Percentiles rank a stretch among this genome's conserved stretches.
Conservation (phyloP, 1,284 basidiomycete genomes). For the Chiua sp. region DNA sequence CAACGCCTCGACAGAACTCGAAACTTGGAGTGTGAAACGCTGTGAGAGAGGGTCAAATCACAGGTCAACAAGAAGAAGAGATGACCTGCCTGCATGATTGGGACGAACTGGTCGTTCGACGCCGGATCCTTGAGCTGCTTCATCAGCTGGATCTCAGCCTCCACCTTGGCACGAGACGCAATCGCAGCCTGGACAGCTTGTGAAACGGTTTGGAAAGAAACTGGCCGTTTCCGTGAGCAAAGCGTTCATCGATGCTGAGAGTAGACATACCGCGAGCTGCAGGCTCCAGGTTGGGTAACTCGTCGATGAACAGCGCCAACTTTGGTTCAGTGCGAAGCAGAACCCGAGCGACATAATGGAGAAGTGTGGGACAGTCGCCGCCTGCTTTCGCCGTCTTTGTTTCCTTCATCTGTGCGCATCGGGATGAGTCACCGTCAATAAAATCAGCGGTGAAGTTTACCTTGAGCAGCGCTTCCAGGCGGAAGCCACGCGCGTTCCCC, state of each 20-base stretch:
- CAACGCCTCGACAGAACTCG: constrained; percentile 63
- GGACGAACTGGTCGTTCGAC: constrained; percentile 64
- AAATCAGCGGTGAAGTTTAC: constrained; percentile 40
- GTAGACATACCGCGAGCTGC: constrained; percentile 73
- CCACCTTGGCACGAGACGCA: constrained; percentile 61
- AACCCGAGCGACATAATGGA: constrained; percentile 85
- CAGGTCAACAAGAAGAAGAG: not conserved
- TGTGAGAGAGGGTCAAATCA: constrained; percentile 32
- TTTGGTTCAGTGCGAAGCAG: constrained; percentile 74
- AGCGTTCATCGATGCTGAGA: not conserved
- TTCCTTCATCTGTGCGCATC: constrained; percentile 70
- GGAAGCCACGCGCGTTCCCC: constrained; percentile 85
- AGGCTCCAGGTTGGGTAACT: constrained; percentile 82
- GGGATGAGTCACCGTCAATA: not conserved
- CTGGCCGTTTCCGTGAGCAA: constrained; percentile 44
- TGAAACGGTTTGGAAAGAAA: constrained; percentile 68
- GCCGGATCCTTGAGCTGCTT: constrained; percentile 38
- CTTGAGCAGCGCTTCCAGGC: constrained; percentile 84
- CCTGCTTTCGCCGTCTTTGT: constrained; percentile 77
- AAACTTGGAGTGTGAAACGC: constrained; percentile 62
- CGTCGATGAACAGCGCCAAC: constrained; percentile 78
- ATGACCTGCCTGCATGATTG: constrained; percentile 65
- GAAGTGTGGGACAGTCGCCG: constrained; percentile 78
- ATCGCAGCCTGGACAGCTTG: constrained; percentile 65
- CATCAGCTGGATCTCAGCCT: constrained; percentile 57